These are phyloP conservation scores for Ophiosphaerella korrae DNA, from an alignment of 2,329 filamentous ascomycete species.

Conservation along the genomic window DNA sequence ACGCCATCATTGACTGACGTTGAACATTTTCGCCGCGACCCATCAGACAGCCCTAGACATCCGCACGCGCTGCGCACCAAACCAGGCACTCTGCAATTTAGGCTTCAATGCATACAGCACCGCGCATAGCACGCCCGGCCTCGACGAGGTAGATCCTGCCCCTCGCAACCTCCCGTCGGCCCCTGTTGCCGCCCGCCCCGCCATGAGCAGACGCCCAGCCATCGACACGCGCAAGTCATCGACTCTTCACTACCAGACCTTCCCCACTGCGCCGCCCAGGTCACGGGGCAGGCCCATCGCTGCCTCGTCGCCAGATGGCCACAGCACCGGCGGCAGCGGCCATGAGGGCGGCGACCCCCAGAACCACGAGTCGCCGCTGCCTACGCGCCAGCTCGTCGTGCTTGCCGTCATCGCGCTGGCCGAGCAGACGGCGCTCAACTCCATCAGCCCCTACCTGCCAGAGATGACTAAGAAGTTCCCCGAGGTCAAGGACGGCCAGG, in stretches of 20 bases:
- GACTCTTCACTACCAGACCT: constrained; percentile 78
- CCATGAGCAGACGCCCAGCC: constrained; percentile 43
- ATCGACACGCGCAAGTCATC: constrained; percentile 53
- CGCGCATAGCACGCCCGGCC: constrained; percentile 8
- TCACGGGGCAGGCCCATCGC: constrained; percentile 62
- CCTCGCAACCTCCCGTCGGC: constrained; percentile 8
- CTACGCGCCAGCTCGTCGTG: constrained; percentile 79
- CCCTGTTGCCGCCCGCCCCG: constrained; percentile 12
- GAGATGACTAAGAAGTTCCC: constrained; percentile 89
- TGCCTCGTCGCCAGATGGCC: constrained; percentile 33
- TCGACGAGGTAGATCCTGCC: constrained; percentile 29
- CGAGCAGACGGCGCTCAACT: constrained; percentile 96
- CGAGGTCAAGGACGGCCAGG: constrained; percentile 71
- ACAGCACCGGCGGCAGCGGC: constrained; percentile 28
- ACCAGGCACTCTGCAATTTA: neutral
- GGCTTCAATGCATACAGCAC: constrained; percentile 17
- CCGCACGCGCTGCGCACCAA: no score
- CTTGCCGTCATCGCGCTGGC: constrained; percentile 87
- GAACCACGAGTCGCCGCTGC: constrained; percentile 72
- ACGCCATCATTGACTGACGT: no score
- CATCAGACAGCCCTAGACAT: no score
- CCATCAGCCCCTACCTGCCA: constrained; percentile 92
- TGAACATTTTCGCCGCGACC: no score
- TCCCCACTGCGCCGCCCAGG: constrained; percentile 74
- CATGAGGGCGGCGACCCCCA: constrained; percentile 42